Evolutionary conservation across 202 grass and related monocot genomes (phyloP).

Genomic region (Tripidium arundinaceum): DNA sequence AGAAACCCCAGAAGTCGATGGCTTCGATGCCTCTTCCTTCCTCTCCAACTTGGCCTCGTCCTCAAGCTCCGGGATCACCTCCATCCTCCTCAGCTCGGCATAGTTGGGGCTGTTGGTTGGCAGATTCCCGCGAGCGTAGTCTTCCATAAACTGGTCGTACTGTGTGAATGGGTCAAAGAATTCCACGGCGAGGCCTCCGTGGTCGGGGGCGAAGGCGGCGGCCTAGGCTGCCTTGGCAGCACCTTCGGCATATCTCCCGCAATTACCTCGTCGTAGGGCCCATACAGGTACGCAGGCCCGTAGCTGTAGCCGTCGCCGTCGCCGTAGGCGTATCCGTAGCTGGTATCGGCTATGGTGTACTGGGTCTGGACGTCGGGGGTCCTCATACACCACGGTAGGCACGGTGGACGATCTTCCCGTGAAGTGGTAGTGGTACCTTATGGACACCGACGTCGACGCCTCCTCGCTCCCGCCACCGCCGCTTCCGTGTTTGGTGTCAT

Average conservation of each 20-base stretch:
- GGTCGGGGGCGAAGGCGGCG: slow-evolving; percentile 40
- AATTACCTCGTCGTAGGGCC: slow-evolving; percentile 28
- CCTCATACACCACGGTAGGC: slow-evolving; percentile 42
- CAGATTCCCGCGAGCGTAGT: slow-evolving; percentile 31
- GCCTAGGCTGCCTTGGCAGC: background rate
- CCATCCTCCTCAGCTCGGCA: slow-evolving; percentile 55
- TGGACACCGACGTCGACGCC: slow-evolving; percentile 18
- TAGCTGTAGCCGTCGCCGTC: slow-evolving; percentile 33
- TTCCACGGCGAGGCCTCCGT: slow-evolving; percentile 55
- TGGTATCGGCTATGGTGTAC: slow-evolving; percentile 13
- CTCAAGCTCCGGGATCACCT: slow-evolving; percentile 92
- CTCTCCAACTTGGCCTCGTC: slow-evolving; percentile 54
- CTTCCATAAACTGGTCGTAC: slow-evolving; percentile 50
- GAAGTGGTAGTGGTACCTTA: slow-evolving; percentile 35
- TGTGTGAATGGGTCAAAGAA: slow-evolving; percentile 71
- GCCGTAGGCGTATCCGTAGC: slow-evolving; percentile 12
- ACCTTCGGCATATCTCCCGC: background rate
- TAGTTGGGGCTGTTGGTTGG: slow-evolving; percentile 54
- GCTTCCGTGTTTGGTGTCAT: background rate
- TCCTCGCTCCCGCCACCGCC: background rate
- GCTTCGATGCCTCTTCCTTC: slow-evolving; percentile 1
- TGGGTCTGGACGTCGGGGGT: slow-evolving; percentile 21
- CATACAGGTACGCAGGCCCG: slow-evolving; percentile 38
- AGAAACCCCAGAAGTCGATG: slow-evolving; percentile 9
- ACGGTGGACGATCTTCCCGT: slow-evolving; percentile 50